These are phyloP conservation scores for Nemania serpens DNA, from an alignment of 2,329 filamentous ascomycete species.

Conservation along the genomic window DNA sequence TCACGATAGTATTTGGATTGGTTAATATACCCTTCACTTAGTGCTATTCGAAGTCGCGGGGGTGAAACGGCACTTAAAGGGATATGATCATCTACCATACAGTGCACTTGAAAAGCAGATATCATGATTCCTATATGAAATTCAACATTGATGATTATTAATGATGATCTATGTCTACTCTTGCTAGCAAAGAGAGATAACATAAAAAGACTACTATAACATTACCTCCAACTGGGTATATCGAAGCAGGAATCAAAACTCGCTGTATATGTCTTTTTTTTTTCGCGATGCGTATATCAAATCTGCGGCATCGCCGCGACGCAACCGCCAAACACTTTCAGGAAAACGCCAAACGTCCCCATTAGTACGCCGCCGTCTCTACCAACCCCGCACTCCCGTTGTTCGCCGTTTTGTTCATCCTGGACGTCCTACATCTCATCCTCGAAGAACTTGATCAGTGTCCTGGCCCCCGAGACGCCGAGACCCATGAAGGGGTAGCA, in stretches of 20 bases:
- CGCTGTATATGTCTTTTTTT: constrained; percentile 2
- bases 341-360: constrained; percentile 5
- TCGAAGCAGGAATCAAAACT: constrained; percentile 2
- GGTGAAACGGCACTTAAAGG: too few relatives aligned
- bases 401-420: neutral
- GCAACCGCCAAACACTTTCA: neutral
- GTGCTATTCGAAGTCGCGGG: too few relatives aligned
- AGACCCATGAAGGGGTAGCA: constrained; percentile 87
- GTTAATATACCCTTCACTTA: too few relatives aligned
- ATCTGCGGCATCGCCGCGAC: neutral
- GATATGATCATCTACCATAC: too few relatives aligned
- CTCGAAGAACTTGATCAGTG: constrained; percentile 90
- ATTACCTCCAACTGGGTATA: constrained; percentile 25
- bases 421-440: constrained; percentile 50
- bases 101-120: too few relatives aligned
- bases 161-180: constrained; percentile 8
- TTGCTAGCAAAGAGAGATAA: neutral
- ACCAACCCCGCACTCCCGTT: neutral
- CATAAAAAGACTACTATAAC: neutral
- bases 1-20: too few relatives aligned
- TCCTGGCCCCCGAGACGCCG: constrained; percentile 78
- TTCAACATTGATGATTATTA: constrained; percentile 12
- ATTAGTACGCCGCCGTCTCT: neutral
- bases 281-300: constrained; percentile 6
- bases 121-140: neutral